phyloP scores from a whole-genome alignment of 345 rosid genomes.

The Linum usitatissimum region DNA sequence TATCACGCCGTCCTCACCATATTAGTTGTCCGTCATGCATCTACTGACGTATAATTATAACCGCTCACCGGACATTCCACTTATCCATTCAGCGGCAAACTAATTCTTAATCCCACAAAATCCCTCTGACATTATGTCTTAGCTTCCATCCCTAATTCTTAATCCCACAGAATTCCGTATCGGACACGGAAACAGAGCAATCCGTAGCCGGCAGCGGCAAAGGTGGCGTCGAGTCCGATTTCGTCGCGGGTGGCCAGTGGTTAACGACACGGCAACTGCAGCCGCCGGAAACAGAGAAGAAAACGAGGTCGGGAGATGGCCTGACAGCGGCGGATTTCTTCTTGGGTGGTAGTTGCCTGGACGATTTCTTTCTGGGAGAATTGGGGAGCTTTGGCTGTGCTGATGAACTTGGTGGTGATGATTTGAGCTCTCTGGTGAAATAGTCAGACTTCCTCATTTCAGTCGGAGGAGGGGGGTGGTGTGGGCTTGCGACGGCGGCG shows the following conservation, averaged over 20 bases:
- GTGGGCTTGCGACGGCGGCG: slow-evolving; percentile 19
- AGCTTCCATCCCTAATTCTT: too few relatives aligned
- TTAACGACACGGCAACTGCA: slow-evolving; percentile 9
- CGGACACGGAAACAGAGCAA: slow-evolving; percentile 21
- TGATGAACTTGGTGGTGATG: too few relatives aligned
- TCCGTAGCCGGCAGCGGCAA: slow-evolving; percentile 1
- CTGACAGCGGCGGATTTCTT: slow-evolving; percentile 11
- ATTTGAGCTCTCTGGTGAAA: slow-evolving; percentile 33
- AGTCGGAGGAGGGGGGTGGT: slow-evolving; percentile 15
- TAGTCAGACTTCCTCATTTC: slow-evolving; percentile 56
- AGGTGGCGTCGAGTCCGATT: slow-evolving; percentile 17
- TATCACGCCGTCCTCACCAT: too few relatives aligned
- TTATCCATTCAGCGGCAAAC: too few relatives aligned
- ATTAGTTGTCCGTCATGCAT: too few relatives aligned
- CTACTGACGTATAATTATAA: too few relatives aligned
- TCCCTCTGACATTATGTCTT: too few relatives aligned
- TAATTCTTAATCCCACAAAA: too few relatives aligned
- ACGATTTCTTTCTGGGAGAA: slow-evolving; percentile 27
- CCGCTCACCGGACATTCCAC: too few relatives aligned
- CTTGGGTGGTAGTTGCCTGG: slow-evolving; percentile 23
- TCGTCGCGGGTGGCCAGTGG: slow-evolving; percentile 7
- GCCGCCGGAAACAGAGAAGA: slow-evolving; percentile 31
- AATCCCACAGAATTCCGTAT: slow-evolving; percentile 44
- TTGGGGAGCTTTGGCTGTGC: too few relatives aligned
- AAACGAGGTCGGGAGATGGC: slow-evolving; percentile 38